Percentiles rank a stretch among this genome's conserved stretches.
Conservation (phyloP, 139 green algal species). For the Chlorella vulgaris region DNA sequence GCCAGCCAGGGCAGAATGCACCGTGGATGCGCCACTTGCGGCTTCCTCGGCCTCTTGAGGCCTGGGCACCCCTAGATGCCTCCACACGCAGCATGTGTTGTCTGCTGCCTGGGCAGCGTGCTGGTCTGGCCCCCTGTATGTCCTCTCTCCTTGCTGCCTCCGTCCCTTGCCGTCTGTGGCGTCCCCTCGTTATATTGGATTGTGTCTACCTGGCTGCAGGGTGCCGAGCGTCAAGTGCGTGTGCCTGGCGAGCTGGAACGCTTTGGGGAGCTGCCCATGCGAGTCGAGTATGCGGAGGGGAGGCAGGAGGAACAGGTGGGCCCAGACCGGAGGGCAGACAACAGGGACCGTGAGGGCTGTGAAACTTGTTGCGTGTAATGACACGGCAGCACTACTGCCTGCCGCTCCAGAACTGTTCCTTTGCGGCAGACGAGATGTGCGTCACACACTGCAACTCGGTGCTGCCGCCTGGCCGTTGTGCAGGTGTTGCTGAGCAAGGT, state of each 20-base stretch:
- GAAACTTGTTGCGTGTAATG: no score
- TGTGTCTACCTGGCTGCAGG: conserved; percentile 21
- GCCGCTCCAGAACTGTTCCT: no score
- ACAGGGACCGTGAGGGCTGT: no score
- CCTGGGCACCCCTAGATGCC: not conserved
- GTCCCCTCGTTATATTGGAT: not conserved
- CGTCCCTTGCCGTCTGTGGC: not conserved
- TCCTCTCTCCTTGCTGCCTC: not conserved
- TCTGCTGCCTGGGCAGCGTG: not conserved
- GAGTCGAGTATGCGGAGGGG: conserved; percentile 49
- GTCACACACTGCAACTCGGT: no score
- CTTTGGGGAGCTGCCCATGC: conserved; percentile 66
- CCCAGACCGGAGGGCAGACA: no score
- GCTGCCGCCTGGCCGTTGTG: no score
- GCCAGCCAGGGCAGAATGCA: not conserved
- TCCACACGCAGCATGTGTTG: not conserved
- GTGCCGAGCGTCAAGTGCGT: conserved; percentile 62
- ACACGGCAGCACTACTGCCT: no score
- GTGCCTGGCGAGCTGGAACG: conserved; percentile 61
- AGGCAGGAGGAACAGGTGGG: conserved; percentile 13
- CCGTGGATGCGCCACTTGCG: not conserved
- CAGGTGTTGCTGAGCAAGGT: no score
- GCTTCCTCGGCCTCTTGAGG: no score
- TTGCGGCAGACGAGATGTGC: no score
- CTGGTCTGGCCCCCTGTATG: no score